Percentiles rank a stretch among this genome's conserved stretches.
Conservation (phyloP, 2,329 filamentous ascomycete species). For the Arthrobotrys conoides region DNA sequence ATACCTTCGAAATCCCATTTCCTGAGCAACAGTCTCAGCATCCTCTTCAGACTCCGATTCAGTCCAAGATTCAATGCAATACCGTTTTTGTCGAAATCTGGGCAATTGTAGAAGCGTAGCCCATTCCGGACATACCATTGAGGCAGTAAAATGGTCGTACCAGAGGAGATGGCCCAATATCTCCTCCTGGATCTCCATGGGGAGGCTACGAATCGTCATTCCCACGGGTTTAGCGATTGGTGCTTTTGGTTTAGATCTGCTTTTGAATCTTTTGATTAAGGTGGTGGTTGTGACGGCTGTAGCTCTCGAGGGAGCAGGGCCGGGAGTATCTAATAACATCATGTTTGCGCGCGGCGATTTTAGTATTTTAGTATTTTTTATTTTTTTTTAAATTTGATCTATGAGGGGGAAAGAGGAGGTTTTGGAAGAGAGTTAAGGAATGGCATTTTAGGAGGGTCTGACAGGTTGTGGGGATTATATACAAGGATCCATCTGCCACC, state of each 20-base stretch:
- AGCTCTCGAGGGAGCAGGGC: slow-evolving; percentile 14
- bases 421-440: no score
- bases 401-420: no score
- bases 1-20: slow-evolving; percentile 6
- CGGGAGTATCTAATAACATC: slow-evolving; percentile 1
- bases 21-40: not conserved
- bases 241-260: not conserved
- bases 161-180: slow-evolving; percentile 34
- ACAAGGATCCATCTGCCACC: slow-evolving; percentile 29
- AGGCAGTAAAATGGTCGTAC: slow-evolving; percentile 40
- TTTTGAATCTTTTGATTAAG: slow-evolving; percentile 6
- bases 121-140: slow-evolving; percentile 40
- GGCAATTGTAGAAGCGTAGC: slow-evolving; percentile 18
- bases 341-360: not conserved
- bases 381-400: no score
- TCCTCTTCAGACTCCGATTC: not conserved
- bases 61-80: slow-evolving; percentile 20
- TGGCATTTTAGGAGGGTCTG: slow-evolving; percentile 1
- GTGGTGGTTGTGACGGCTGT: not conserved
- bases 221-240: not conserved
- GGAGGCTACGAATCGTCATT: slow-evolving; percentile 19
- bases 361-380: no score
- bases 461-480: slow-evolving; percentile 29
- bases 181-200: slow-evolving; percentile 43
- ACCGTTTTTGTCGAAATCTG: slow-evolving; percentile 31